Percentiles rank a stretch among this genome's conserved stretches.
Evolutionary conservation across 2,329 filamentous ascomycete genomes (phyloP).

Genomic region (Thielaviopsis cerberus): DNA sequence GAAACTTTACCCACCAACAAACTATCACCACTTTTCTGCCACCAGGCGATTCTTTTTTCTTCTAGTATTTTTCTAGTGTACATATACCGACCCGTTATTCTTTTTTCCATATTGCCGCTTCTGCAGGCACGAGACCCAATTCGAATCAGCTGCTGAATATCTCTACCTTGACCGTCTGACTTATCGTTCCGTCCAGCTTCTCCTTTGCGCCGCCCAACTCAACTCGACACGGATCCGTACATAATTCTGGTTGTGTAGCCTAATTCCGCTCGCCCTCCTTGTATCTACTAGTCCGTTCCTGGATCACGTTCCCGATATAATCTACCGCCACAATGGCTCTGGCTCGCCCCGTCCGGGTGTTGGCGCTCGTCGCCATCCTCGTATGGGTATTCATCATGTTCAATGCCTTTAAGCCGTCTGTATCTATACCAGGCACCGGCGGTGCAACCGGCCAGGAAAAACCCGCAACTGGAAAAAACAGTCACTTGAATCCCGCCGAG

Average conservation of each 20-base stretch:
- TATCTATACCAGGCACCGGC: slow-evolving; percentile 24
- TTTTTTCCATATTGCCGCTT: background rate
- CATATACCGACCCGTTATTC: background rate
- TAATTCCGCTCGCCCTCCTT: background rate
- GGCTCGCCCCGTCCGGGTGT: slow-evolving; percentile 64
- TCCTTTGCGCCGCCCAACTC: background rate
- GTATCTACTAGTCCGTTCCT: background rate
- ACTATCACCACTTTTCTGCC: background rate
- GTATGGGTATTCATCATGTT: slow-evolving; percentile 66
- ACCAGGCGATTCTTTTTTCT: background rate
- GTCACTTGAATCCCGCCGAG: slow-evolving; percentile 18
- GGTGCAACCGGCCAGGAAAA: slow-evolving; percentile 12
- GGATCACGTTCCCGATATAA: slow-evolving; percentile 6
- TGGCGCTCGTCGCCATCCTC: slow-evolving; percentile 51
- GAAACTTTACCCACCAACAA: background rate
- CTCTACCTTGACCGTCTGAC: background rate
- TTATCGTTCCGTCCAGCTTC: background rate
- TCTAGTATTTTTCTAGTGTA: background rate
- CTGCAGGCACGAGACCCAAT: background rate
- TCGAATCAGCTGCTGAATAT: background rate
- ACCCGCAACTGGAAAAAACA: background rate
- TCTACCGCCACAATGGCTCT: slow-evolving; percentile 48
- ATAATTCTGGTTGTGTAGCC: background rate
- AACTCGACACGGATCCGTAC: background rate
- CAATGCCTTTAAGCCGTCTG: slow-evolving; percentile 46